Percentiles rank a stretch among this genome's conserved stretches.
phyloP scores from a whole-genome alignment of 805 yeast species.

The Dipodascus albidus region DNA sequence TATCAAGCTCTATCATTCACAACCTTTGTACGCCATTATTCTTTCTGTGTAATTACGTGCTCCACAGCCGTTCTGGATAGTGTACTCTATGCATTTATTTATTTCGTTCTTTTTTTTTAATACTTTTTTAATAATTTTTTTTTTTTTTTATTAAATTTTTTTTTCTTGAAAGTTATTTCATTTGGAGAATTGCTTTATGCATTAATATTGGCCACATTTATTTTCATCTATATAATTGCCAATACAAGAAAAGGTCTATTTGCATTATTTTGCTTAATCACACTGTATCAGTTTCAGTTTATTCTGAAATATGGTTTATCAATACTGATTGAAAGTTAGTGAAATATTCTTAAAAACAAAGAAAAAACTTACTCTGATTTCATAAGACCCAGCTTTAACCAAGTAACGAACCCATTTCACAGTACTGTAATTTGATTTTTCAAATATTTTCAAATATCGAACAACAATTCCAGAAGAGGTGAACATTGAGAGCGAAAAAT shows the following conservation, averaged over 20 bases:
- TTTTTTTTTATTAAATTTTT: no score
- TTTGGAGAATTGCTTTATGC: no score
- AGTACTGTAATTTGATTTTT: slow-evolving; percentile 52
- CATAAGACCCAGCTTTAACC: slow-evolving; percentile 70
- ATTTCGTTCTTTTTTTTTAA: background rate
- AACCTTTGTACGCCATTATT: background rate
- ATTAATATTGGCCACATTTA: no score
- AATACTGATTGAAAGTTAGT: background rate
- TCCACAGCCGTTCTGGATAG: background rate
- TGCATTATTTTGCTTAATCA: no score
- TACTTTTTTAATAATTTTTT: no score
- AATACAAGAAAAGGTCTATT: no score
- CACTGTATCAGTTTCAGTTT: no score
- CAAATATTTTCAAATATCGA: slow-evolving; percentile 52
- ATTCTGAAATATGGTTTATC: background rate
- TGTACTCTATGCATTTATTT: slow-evolving; percentile 1
- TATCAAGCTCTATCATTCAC: background rate
- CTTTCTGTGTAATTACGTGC: background rate
- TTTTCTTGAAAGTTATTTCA: no score
- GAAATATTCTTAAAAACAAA: background rate
- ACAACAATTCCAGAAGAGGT: slow-evolving; percentile 70
- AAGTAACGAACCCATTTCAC: slow-evolving; percentile 83
- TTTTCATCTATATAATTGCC: no score
- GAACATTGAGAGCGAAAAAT: slow-evolving; percentile 61
- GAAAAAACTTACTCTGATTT: slow-evolving; percentile 35